Evolutionary conservation across 2,329 filamentous ascomycete genomes (phyloP).

Genomic region (Aschersonia sp.): DNA sequence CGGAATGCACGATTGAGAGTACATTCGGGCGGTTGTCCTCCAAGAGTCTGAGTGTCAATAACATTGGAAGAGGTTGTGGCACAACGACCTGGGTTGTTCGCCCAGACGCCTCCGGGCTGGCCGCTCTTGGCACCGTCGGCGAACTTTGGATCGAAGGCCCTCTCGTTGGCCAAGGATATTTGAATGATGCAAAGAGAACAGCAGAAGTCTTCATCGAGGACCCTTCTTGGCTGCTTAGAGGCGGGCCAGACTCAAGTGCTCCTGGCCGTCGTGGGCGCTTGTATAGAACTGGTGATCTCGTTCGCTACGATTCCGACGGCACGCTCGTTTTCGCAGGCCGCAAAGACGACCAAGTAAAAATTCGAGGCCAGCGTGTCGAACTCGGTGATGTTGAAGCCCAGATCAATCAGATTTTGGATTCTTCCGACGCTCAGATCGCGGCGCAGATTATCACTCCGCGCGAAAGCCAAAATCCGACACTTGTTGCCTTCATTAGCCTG

Average conservation of each 20-base stretch:
- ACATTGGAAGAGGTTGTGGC: neutral
- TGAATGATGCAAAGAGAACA: conserved; percentile 22
- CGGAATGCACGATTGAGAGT: conserved; percentile 5
- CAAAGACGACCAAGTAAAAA: conserved; percentile 16
- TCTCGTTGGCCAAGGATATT: conserved; percentile 33
- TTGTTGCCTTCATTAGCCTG: neutral
- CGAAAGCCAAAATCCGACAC: neutral
- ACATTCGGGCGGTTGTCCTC: neutral
- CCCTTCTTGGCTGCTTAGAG: conserved; percentile 7
- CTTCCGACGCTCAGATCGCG: neutral
- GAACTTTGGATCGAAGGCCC: conserved; percentile 27
- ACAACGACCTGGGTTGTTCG: neutral
- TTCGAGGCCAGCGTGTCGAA: conserved; percentile 35
- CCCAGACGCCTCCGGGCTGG: neutral
- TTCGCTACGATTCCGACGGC: conserved; percentile 5
- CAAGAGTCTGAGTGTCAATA: neutral
- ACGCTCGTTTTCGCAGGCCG: conserved; percentile 3
- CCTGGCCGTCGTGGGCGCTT: conserved; percentile 4
- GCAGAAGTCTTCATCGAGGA: conserved; percentile 12
- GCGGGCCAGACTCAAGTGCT: neutral
- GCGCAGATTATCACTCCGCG: conserved; percentile 3
- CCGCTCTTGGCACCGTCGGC: conserved; percentile 9
- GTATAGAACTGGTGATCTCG: conserved; percentile 9
- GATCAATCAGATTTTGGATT: neutral
- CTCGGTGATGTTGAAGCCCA: conserved; percentile 14